phyloP scores from a whole-genome alignment of 2,329 filamentous ascomycete species.

The Rhynchosporium graminicola region DNA sequence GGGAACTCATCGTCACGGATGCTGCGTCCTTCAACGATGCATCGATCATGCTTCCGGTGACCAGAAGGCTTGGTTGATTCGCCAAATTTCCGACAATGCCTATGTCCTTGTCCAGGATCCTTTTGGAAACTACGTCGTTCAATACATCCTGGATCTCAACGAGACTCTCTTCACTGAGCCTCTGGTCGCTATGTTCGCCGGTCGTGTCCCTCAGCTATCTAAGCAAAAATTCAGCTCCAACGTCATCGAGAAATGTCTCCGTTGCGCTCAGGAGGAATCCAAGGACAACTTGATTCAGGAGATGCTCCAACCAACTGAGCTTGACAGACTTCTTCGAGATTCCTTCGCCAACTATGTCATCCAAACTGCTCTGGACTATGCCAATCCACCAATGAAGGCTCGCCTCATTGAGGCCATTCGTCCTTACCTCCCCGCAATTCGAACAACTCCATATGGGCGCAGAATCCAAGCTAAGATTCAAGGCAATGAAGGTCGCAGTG shows the following conservation, averaged over 20 bases:
- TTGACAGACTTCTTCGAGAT: slow-evolving; percentile 87
- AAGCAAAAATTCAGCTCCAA: slow-evolving; percentile 99
- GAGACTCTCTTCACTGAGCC: slow-evolving; percentile 87
- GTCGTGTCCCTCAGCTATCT: slow-evolving; percentile 70
- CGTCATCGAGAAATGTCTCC: slow-evolving; percentile 94
- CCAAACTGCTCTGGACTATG: slow-evolving; percentile 89
- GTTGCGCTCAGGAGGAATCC: slow-evolving; percentile 73
- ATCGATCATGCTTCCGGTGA: slow-evolving; percentile 92
- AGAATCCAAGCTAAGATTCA: slow-evolving; percentile 89
- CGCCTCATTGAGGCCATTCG: slow-evolving; percentile 82
- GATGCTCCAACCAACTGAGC: slow-evolving; percentile 72
- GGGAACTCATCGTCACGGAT: slow-evolving; percentile 95
- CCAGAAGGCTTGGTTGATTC: slow-evolving; percentile 85
- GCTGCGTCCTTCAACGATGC: slow-evolving; percentile 96
- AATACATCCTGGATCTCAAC: slow-evolving; percentile 96
- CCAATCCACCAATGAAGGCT: slow-evolving; percentile 70
- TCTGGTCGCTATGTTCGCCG: slow-evolving; percentile 77
- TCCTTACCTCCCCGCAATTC: slow-evolving; percentile 79
- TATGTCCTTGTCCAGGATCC: slow-evolving; percentile 90
- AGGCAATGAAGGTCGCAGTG: slow-evolving; percentile 50
- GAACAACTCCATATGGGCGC: slow-evolving; percentile 89
- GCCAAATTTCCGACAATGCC: slow-evolving; percentile 85
- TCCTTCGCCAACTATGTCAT: slow-evolving; percentile 98
- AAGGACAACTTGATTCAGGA: slow-evolving; percentile 85
- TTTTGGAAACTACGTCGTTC: slow-evolving; percentile 97